Conservation (phyloP, 805 yeast species). For the Ogataea trehaloabstinens region DNA sequence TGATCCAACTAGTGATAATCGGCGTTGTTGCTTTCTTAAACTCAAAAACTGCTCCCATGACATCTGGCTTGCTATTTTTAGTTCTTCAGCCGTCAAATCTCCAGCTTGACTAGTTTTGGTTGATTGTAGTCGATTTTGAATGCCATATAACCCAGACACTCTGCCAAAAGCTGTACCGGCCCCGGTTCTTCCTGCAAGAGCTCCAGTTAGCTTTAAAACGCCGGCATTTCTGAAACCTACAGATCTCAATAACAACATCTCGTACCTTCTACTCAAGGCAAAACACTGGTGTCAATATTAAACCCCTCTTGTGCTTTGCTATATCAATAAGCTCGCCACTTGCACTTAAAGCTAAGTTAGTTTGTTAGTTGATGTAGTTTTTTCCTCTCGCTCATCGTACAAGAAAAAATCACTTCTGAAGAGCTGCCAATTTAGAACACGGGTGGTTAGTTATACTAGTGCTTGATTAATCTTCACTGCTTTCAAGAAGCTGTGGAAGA, state of each 20-base stretch:
- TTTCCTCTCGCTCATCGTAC: neutral
- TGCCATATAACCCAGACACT: neutral
- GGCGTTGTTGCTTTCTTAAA: constrained; percentile 72
- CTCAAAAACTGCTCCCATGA: constrained; percentile 81
- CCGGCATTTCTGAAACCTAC: constrained; percentile 9
- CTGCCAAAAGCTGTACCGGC: neutral
- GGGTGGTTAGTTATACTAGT: neutral
- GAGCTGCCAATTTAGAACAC: neutral
- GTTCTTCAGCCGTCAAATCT: constrained; percentile 23
- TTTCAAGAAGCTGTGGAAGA: constrained; percentile 69
- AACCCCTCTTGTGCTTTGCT: no score
- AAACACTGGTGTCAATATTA: no score
- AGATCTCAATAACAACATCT: constrained; percentile 12
- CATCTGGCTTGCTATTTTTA: constrained; percentile 31
- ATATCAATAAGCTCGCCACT: no score
- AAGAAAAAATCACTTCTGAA: neutral
- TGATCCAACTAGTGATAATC: constrained; percentile 66
- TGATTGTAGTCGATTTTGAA: constrained; percentile 5
- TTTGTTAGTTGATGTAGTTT: no score
- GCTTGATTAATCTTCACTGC: constrained; percentile 29
- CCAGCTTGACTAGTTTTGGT: constrained; percentile 1
- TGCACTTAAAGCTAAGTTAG: no score
- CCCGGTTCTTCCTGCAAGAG: neutral
- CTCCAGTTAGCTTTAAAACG: constrained; percentile 1
- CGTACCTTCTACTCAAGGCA: no score